Base-by-base conservation (phyloP, 768 basidiomycete species). In the Melanogaster broomeanus region DNA sequence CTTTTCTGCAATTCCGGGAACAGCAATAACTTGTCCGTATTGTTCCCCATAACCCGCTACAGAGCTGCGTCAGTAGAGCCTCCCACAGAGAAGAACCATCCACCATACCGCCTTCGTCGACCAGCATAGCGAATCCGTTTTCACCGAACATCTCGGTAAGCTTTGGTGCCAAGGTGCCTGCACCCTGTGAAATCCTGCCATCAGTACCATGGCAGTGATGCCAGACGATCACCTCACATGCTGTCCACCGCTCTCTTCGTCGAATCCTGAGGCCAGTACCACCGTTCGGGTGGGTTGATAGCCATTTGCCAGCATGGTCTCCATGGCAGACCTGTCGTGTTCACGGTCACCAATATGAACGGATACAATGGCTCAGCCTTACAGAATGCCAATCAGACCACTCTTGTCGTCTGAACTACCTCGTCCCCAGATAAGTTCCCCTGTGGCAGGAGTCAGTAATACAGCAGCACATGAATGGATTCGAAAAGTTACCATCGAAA, bases 31-130 rank as follows among this genome's bases (percentile, higher is more conserved):
- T 11, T 75, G 72, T 6, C 85, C 85, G 49, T 74, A 78, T 28
- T 72, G 59, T 34, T 83, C 75, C 1, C 61, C 59, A 42, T 79
- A 84, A 22, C 81, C 80, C 47, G 77, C 85, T 75, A 54, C 25
- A 39, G 46, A 13, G n/a, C 13, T 35, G 4, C 40, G 25, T 51
- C 46, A 52, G 46, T 21, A 44, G 4, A 52, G 12, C 15, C 15
- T 16, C 5, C 15, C 24, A 16, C 42, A 39, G 12, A 39, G n/a
- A 3, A 33, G 13, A 41, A 52, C 34, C 7, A 11, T 31, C 39
- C 30, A 24, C 65, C 73, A 61, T 66, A 84, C 90, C 82, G 30
- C 94, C 93, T 74, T 98, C 95, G 62, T 98, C 95, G 30, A 98
- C 76, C 40, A 97, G 67, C 63, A 96, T 76, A 0, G 88, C 83